Conservation (phyloP, 805 yeast genomes). For the Candida dendrica region DNA sequence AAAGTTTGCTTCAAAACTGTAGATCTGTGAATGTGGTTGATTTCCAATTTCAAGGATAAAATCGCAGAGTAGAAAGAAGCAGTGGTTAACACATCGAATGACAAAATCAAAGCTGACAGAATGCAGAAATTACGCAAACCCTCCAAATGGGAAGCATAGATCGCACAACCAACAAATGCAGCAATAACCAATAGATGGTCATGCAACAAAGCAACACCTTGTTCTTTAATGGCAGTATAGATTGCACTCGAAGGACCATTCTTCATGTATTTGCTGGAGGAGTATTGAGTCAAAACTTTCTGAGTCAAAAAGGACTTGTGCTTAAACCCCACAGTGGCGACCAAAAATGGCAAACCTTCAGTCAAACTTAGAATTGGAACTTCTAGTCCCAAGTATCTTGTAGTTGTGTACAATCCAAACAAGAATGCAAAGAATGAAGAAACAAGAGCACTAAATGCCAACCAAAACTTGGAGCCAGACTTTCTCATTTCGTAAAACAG, state of each 20-base stretch:
- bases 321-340: conserved; percentile 87
- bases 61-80: conserved; percentile 80
- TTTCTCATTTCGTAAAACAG: conserved; percentile 69
- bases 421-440: conserved; percentile 80
- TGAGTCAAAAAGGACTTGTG: conserved; percentile 70
- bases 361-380: conserved; percentile 70
- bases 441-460: conserved; percentile 70
- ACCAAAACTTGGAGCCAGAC: conserved; percentile 82
- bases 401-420: conserved; percentile 63
- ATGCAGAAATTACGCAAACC: conserved; percentile 79
- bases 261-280: conserved; percentile 20
- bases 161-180: conserved; percentile 60
- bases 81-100: conserved; percentile 64
- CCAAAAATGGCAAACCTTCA: conserved; percentile 91
- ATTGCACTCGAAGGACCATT: conserved; percentile 28
- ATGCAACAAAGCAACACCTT: conserved; percentile 40
- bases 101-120: conserved; percentile 60
- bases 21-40: conserved; percentile 76
- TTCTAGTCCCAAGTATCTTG: conserved; percentile 45
- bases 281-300: conserved; percentile 36
- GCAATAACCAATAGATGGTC: conserved; percentile 69
- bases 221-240: conserved; percentile 26
- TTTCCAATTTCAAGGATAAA: conserved; percentile 82
- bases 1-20: conserved; percentile 69
- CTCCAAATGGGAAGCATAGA: conserved; percentile 58